Evolutionary conservation across 129 eudicot species (phyloP).

Genomic region (Artemisia tridentata): DNA sequence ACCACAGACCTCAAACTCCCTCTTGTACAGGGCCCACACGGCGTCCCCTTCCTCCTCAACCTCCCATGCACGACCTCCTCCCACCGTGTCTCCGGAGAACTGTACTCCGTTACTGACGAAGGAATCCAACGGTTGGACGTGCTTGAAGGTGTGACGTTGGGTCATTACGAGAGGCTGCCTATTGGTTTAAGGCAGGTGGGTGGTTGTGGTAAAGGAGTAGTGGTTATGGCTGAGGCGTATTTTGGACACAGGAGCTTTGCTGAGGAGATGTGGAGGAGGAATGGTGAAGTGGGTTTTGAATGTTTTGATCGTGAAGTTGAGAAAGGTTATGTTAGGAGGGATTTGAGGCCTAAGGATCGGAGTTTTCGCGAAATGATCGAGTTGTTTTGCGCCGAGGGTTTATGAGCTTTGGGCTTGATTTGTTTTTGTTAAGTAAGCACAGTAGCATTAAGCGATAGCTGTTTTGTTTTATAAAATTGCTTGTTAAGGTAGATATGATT

Average conservation of each 20-base stretch:
- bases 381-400: slow-evolving; percentile 31
- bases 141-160: slow-evolving; percentile 55
- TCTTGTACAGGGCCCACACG: slow-evolving; percentile 72
- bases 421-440: neutral
- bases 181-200: slow-evolving; percentile 18
- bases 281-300: slow-evolving; percentile 44
- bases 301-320: slow-evolving; percentile 46
- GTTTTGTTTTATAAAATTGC: too few relatives aligned
- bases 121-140: slow-evolving; percentile 59
- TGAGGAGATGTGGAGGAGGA: slow-evolving; percentile 70
- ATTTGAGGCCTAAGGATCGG: slow-evolving; percentile 55
- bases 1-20: slow-evolving; percentile 47
- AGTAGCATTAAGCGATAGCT: too few relatives aligned
- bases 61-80: slow-evolving; percentile 45
- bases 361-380: slow-evolving; percentile 57
- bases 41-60: slow-evolving; percentile 80
- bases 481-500: neutral
- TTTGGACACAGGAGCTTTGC: slow-evolving; percentile 62
- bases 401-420: slow-evolving; percentile 32
- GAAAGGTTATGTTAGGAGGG: slow-evolving; percentile 51
- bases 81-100: slow-evolving; percentile 62
- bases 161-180: slow-evolving; percentile 78
- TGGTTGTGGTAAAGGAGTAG: neutral
- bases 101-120: slow-evolving; percentile 51
- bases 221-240: slow-evolving; percentile 49